phyloP scores from a whole-genome alignment of 352 stramenopile species.

The Poterioochromonas sp. region DNA sequence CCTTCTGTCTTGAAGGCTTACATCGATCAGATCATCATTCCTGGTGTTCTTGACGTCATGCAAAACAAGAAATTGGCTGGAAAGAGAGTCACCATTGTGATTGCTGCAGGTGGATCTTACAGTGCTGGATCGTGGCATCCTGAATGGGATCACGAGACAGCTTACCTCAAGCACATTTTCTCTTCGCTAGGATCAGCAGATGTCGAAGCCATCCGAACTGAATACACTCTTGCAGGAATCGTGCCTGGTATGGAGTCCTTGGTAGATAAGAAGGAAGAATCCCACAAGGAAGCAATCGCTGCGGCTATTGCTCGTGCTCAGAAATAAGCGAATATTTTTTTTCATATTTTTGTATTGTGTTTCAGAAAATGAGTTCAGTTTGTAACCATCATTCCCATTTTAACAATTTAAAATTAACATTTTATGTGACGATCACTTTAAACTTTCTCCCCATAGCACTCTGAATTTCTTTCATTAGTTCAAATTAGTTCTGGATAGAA shows the following conservation, averaged over 20 bases:
- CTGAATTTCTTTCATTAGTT: too few species aligned
- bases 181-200: background rate
- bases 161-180: background rate
- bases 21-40: constrained; percentile 8
- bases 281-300: background rate
- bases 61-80: background rate
- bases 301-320: background rate
- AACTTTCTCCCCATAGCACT: too few species aligned
- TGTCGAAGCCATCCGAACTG: background rate
- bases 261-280: background rate
- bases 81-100: background rate
- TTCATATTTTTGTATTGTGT: too few species aligned
- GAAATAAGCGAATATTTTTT: background rate
- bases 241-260: constrained; percentile 2
- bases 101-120: background rate
- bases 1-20: constrained; percentile 16
- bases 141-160: background rate
- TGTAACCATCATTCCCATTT: too few species aligned
- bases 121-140: background rate
- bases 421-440: too few species aligned
- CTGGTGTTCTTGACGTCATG: background rate
- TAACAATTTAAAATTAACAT: too few species aligned
- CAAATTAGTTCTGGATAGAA: too few species aligned
- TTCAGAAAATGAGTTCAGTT: too few species aligned
- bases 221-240: constrained; percentile 7